Evolutionary conservation across 2,329 filamentous ascomycete genomes (phyloP).

Genomic region (Akanthomyces uredinophilus): DNA sequence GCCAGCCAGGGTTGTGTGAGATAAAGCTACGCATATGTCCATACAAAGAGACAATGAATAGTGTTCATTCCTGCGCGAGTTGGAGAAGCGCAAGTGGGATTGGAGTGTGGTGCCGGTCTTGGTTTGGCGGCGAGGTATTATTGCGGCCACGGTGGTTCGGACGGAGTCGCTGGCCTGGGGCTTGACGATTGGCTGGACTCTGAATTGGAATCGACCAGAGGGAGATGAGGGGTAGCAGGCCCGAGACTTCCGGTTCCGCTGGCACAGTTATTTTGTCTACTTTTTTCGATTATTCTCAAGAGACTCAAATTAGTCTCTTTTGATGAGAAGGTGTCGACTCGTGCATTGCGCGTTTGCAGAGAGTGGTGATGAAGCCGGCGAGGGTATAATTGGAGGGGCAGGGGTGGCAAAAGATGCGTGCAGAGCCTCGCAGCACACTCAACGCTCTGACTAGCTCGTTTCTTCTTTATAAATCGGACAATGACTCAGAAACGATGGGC

Average conservation of each 20-base stretch:
- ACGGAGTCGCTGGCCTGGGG: background rate
- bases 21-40: background rate
- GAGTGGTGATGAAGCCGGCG: no score
- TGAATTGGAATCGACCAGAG: background rate
- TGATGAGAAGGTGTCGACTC: background rate
- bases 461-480: no score
- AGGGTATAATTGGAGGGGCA: no score
- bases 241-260: background rate
- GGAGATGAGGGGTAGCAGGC: background rate
- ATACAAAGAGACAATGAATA: background rate
- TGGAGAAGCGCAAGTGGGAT: background rate
- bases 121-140: conserved; percentile 4
- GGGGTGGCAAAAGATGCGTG: background rate
- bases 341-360: no score
- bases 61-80: background rate
- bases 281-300: background rate
- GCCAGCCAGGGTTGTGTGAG: background rate
- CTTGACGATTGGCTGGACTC: background rate
- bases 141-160: background rate
- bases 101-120: background rate
- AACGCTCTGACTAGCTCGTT: no score
- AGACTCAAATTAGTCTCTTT: background rate
- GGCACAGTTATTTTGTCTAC: background rate
- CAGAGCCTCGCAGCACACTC: background rate
- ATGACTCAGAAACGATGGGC: no score